Conservation (phyloP, 768 basidiomycete species). For the Scleroderma bovista region DNA sequence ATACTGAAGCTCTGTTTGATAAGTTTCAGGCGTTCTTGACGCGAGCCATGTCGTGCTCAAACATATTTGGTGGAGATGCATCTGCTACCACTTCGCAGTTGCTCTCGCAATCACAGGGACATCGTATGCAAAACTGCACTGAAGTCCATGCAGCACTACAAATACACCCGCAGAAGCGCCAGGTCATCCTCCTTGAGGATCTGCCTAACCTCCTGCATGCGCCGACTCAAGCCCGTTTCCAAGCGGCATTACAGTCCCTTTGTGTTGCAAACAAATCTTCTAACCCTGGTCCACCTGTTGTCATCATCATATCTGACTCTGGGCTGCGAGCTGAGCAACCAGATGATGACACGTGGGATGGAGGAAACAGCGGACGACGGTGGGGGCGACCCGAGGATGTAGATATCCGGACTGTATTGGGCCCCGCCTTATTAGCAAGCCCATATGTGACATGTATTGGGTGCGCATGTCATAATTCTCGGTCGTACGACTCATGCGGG, state of each 20-base stretch:
- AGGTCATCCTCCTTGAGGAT: conserved; percentile 80
- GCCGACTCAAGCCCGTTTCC: conserved; percentile 65
- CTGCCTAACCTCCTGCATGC: conserved; percentile 85
- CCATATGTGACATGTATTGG: conserved; percentile 75
- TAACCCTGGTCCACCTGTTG: conserved; percentile 49
- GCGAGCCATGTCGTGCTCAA: conserved; percentile 57
- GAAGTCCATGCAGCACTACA: not conserved
- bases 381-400: conserved; percentile 52
- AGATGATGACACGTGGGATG: conserved; percentile 45
- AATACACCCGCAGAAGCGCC: conserved; percentile 30
- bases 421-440: conserved; percentile 60
- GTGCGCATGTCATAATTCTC: conserved; percentile 39
- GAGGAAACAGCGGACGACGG: conserved; percentile 34
- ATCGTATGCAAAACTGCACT: not conserved
- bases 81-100: conserved; percentile 4
- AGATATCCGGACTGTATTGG: conserved; percentile 66
- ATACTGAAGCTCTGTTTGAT: conserved; percentile 37
- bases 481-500: not conserved
- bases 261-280: conserved; percentile 28
- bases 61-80: conserved; percentile 35
- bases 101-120: conserved; percentile 2
- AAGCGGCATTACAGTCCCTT: conserved; percentile 57
- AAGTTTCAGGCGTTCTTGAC: conserved; percentile 76
- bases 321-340: conserved; percentile 66
- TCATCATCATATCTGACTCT: conserved; percentile 80